phyloP scores from a whole-genome alignment of 768 basidiomycete genomes.

The Rhodocollybia butyracea region DNA sequence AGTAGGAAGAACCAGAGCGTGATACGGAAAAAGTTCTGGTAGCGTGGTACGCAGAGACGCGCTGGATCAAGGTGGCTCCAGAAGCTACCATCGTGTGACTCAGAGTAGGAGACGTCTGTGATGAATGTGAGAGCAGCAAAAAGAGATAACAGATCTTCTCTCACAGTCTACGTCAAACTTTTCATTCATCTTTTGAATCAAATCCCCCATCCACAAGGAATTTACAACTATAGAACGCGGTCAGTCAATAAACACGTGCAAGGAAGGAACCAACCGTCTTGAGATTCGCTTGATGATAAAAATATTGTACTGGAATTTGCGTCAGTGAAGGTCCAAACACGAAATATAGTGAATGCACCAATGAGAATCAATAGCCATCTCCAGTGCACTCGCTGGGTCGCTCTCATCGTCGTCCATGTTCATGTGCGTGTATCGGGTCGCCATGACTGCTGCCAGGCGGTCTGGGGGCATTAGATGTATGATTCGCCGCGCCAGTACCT shows the following conservation, averaged over 20 bases:
- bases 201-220: slow-evolving; percentile 77
- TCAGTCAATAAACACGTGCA: background rate
- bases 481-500: slow-evolving; percentile 78
- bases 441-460: slow-evolving; percentile 67
- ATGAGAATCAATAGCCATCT: slow-evolving; percentile 89
- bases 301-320: slow-evolving; percentile 50
- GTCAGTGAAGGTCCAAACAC: slow-evolving; percentile 2
- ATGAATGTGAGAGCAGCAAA: background rate
- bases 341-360: slow-evolving; percentile 44
- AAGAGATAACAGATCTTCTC: slow-evolving; percentile 10
- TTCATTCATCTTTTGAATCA: slow-evolving; percentile 75
- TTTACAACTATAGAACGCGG: slow-evolving; percentile 56
- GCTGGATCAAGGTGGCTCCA: slow-evolving; percentile 75
- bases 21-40: slow-evolving; percentile 84
- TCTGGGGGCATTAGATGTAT: slow-evolving; percentile 69
- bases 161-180: slow-evolving; percentile 77
- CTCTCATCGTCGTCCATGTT: slow-evolving; percentile 77
- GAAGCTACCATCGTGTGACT: slow-evolving; percentile 49
- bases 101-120: slow-evolving; percentile 67
- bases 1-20: slow-evolving; percentile 77
- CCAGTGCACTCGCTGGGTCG: slow-evolving; percentile 73
- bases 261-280: slow-evolving; percentile 58
- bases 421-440: slow-evolving; percentile 67
- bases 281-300: slow-evolving; percentile 81
- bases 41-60: slow-evolving; percentile 79